Evolutionary conservation across 176 grass and related monocot genomes (phyloP), one percentile per base, ranked within the genome.

Genomic region (Carex scoparia): DNA sequence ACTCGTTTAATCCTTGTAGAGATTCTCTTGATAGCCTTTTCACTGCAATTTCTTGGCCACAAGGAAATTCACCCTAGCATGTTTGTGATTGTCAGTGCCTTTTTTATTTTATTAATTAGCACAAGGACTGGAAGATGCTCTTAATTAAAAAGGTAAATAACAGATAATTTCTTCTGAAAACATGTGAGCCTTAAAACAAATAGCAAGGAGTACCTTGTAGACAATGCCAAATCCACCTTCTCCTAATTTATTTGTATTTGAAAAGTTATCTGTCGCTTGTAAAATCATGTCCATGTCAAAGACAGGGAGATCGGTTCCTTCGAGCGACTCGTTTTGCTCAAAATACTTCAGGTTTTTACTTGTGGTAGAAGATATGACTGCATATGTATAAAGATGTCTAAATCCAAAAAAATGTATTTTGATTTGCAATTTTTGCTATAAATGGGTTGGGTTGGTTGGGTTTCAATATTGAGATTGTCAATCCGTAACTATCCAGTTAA

Each of bases 151-250:
- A 62, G 7, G 19, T 27, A 63, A 28, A 63, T 63, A 63, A 27
- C 0, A 30, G n/a, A 64, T 64, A 64, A 62, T 42, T 81, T 42
- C 4, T 81, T 19, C 2, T 61, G 2, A 71, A 30, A 28, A 9
- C n/a, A 53, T 82, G 44, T 14, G 79, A 53, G 23, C 27, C 13
- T 83, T 83, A 3, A 55, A 46, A 32, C 7, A 81, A 40, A 44
- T 44, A 55, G 31, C 51, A 37, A 87, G 49, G 10, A 65, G 69
- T 88, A 94, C 90, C 91, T 89, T 92, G 67, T 95, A 95, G 9
- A 95, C 90, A 35, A 59, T 8, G 1, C 87, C 93, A 5, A 89
- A 95, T 65, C 91, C 93, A 5, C 91, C 93, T 33, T 67, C 0
- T 23, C 93, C 93, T 60, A 95, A 61, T 37, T 28, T 19, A 31